A percentile compares a stretch with the other conserved stretches of the same genome.
Evolutionary conservation across 768 basidiomycete genomes (phyloP).

Genomic region (Lanmaoa pseudosensibilis): DNA sequence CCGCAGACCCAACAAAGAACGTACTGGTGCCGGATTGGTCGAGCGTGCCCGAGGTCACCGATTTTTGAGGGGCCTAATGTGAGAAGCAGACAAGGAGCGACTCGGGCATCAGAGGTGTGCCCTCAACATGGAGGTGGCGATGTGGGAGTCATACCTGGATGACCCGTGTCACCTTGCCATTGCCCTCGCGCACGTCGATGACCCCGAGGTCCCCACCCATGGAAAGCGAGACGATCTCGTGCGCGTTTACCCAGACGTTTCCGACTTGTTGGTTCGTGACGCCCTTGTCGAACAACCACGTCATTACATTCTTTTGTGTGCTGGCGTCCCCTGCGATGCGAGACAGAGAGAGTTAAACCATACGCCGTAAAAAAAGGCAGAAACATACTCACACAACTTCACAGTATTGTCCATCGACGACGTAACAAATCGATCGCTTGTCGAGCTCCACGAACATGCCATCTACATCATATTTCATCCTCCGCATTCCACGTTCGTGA

Average conservation of each 20-base stretch:
- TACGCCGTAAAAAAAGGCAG: background rate
- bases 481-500: background rate
- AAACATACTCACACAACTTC: slow-evolving; percentile 62
- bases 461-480: slow-evolving; percentile 40
- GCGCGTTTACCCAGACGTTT: slow-evolving; percentile 74
- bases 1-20: slow-evolving; percentile 78
- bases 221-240: slow-evolving; percentile 78
- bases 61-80: slow-evolving; percentile 73
- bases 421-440: slow-evolving; percentile 72
- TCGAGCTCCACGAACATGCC: slow-evolving; percentile 78
- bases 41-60: slow-evolving; percentile 65
- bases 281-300: slow-evolving; percentile 75
- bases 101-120: background rate
- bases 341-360: background rate
- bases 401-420: slow-evolving; percentile 87
- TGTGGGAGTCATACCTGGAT: slow-evolving; percentile 53
- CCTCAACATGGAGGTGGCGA: background rate
- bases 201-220: slow-evolving; percentile 79
- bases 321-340: slow-evolving; percentile 71
- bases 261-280: slow-evolving; percentile 84
- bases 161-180: slow-evolving; percentile 58
- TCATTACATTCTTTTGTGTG: slow-evolving; percentile 60
- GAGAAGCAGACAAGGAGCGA: background rate
- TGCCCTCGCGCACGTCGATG: slow-evolving; percentile 67
- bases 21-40: slow-evolving; percentile 43